phyloP scores from a whole-genome alignment of 148 eudicot genomes.

The Gaultheria prostrata region DNA sequence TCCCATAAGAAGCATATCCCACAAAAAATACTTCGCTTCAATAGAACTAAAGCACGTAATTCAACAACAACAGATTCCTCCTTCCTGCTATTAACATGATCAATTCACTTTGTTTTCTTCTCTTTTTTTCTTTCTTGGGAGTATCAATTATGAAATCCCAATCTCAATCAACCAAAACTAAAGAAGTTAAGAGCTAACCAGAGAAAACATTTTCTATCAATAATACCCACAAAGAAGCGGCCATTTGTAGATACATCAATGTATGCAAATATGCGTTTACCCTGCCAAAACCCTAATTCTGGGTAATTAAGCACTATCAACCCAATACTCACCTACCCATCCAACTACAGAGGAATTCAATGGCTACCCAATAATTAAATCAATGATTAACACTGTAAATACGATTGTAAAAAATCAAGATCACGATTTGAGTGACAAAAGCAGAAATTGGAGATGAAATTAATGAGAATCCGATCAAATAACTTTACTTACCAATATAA shows the following conservation, averaged over 20 bases:
- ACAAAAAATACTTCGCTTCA: neutral
- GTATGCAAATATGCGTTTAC: neutral
- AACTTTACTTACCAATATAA: neutral
- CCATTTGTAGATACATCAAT: neutral
- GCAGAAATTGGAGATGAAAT: neutral
- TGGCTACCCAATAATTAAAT: neutral
- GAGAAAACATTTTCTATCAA: neutral
- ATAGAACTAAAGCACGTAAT: neutral
- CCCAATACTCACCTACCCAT: neutral
- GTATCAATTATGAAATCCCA: neutral
- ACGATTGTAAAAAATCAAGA: neutral
- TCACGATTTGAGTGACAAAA: neutral
- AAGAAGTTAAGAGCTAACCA: neutral
- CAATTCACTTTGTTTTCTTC: neutral
- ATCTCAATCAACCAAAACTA: neutral
- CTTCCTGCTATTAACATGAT: neutral
- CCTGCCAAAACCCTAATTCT: neutral
- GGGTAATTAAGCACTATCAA: neutral
- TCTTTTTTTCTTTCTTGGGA: too few relatives aligned
- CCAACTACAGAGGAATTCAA: neutral
- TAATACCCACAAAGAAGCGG: neutral
- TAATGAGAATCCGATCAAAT: neutral
- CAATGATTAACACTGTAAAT: neutral
- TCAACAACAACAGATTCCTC: neutral
- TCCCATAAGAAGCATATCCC: slow-evolving; percentile 4